These are phyloP conservation scores for Saccharomyces hybrid DNA, from an alignment of 1,139 yeast species.

Conservation along the genomic window DNA sequence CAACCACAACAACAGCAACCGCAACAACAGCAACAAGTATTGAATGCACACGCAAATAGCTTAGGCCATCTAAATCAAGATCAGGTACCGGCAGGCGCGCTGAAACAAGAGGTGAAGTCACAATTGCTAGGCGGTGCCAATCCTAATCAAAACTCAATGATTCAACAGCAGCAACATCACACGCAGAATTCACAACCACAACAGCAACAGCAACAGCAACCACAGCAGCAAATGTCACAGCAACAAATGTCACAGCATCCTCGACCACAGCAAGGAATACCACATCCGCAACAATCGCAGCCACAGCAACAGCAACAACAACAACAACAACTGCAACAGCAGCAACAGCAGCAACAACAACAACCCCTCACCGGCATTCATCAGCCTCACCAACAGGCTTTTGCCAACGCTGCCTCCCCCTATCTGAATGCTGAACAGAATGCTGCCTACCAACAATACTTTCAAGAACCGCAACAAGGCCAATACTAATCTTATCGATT, in stretches of 20 bases:
- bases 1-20: neutral
- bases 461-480: slow-evolving; percentile 43
- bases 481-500: slow-evolving; percentile 26
- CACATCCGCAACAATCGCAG: slow-evolving; percentile 11
- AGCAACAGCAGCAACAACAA: slow-evolving; percentile 26
- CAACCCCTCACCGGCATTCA: slow-evolving; percentile 34
- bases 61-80: neutral
- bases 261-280: slow-evolving; percentile 19
- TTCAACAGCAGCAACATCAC: slow-evolving; percentile 7
- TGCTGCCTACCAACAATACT: slow-evolving; percentile 53
- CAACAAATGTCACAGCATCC: slow-evolving; percentile 32
- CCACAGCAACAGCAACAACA: slow-evolving; percentile 9
- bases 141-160: slow-evolving; percentile 3
- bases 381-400: slow-evolving; percentile 3
- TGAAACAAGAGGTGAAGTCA: neutral
- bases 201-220: slow-evolving; percentile 10
- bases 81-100: neutral
- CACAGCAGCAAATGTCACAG: slow-evolving; percentile 18
- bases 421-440: slow-evolving; percentile 44
- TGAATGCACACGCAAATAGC: neutral
- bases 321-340: slow-evolving; percentile 19
- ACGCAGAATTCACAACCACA: slow-evolving; percentile 3
- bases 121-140: neutral
- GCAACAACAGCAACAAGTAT: slow-evolving; percentile 11
- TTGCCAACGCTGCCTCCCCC: slow-evolving; percentile 31